Base-by-base conservation (phyloP, 192 early-diverging fungal species). In the Phycomyces nitens region DNA sequence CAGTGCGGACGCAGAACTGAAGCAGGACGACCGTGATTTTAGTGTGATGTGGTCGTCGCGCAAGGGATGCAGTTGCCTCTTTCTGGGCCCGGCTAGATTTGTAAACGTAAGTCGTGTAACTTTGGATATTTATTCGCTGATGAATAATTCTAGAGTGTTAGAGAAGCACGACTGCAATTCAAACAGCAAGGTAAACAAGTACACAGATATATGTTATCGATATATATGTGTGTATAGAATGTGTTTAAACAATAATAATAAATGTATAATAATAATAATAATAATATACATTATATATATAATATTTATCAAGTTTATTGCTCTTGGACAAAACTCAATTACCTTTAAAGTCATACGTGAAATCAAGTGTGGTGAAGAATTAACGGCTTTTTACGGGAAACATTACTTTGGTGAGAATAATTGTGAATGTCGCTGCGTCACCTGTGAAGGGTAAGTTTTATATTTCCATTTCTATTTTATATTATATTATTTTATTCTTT, bases 391-490 rank as follows among this genome's bases (percentile, higher is more conserved):
- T 55, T 87, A 88, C 60, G 84, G 79, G 10, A 73, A 77, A 42
- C 74, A 84, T 44, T 88, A 87, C 50, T 87, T 88, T 72, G 86
- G 85, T 38, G 60, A 66, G 9, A 72, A 75, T 24, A 87, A 87
- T 56, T 72, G 78, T 51, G 84, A 86, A 57, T 86, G 84, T 58
- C 65, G 78, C 11, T 88, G 86, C 64, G 76, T 62, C 20, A 85
- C 83, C 6, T 85, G 84, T 62, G 84, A 86, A 59, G 69, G 69
- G 71, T 68, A 73, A 58, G 60, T 3, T 1, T 10, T n/a, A n/a
- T n/a, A n/a, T 12, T 40, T 34, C n/a, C 34, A 40, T 44, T 39
- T 65, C 23, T 22, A 1, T 38, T n/a, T 47, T 34, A 34, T 34
- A 5, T 34, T 34, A 2, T 7, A 5, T 34, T 34, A 34, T 34